These are phyloP conservation scores for Sicyos baderoa DNA, from an alignment of 306 rosid species.

Conservation along the genomic window DNA sequence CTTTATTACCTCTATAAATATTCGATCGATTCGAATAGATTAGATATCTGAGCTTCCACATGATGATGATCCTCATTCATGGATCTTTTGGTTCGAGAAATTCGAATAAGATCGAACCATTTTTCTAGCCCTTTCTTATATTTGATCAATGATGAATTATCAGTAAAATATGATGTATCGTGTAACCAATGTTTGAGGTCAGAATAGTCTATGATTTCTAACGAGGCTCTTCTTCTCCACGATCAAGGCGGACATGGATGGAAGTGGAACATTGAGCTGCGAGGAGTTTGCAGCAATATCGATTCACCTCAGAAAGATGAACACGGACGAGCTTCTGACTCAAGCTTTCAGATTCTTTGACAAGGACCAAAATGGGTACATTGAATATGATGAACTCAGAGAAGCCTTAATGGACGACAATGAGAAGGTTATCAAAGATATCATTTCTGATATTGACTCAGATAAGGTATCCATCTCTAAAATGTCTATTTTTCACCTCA, in stretches of 20 bases:
- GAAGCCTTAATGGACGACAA: slow-evolving; percentile 57
- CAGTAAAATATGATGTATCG: not conserved
- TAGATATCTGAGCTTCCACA: not conserved
- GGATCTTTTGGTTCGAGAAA: not conserved
- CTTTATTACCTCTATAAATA: not conserved
- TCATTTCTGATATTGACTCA: slow-evolving; percentile 71
- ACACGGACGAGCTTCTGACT: slow-evolving; percentile 62
- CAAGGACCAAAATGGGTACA: slow-evolving; percentile 61
- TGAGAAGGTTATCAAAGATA: slow-evolving; percentile 64
- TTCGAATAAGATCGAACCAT: not conserved
- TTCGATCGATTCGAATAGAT: not conserved
- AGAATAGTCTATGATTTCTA: not conserved
- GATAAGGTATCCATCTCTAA: slow-evolving; percentile 54
- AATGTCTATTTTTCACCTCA: not conserved
- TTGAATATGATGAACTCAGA: slow-evolving; percentile 85
- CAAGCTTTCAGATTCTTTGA: slow-evolving; percentile 72
- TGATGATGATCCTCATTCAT: not conserved
- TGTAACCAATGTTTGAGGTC: not conserved
- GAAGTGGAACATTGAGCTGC: slow-evolving; percentile 63
- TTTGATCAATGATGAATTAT: not conserved
- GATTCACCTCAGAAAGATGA: slow-evolving; percentile 58
- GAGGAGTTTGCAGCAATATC: slow-evolving; percentile 75
- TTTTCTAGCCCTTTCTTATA: not conserved
- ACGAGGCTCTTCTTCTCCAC: not conserved
- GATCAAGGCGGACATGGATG: slow-evolving; percentile 75